These are phyloP conservation scores for Carex myosuroides DNA, from an alignment of 176 grass and related monocot species.

Conservation along the genomic window DNA sequence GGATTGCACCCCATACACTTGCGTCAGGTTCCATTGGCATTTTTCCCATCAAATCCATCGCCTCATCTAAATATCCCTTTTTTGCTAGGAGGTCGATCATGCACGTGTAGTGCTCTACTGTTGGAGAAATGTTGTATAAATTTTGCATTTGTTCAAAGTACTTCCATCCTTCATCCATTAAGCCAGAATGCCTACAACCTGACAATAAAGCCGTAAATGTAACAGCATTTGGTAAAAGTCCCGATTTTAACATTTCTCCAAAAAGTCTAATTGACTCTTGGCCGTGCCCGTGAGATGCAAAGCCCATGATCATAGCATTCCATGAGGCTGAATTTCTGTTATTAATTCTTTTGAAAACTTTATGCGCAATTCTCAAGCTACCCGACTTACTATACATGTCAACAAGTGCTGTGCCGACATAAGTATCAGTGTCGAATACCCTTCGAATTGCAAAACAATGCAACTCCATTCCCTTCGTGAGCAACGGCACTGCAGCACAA, in stretches of 20 bases:
- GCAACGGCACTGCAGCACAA: conserved; percentile 45
- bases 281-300: conserved; percentile 49
- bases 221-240: conserved; percentile 48
- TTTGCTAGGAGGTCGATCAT: conserved; percentile 83
- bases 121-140: conserved; percentile 40
- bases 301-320: conserved; percentile 73
- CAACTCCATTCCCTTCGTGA: conserved; percentile 67
- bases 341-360: conserved; percentile 34
- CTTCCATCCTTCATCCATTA: conserved; percentile 62
- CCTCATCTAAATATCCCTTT: conserved; percentile 73
- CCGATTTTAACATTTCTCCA: conserved; percentile 44
- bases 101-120: conserved; percentile 65
- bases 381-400: conserved; percentile 76
- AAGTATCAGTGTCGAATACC: conserved; percentile 34
- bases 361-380: conserved; percentile 32
- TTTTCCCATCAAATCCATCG: conserved; percentile 51
- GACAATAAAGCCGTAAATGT: conserved; percentile 81
- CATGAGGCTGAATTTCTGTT: conserved; percentile 61
- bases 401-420: conserved; percentile 47
- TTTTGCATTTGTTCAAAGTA: conserved; percentile 66
- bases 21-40: conserved; percentile 43
- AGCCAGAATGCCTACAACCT: conserved; percentile 56
- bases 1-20: conserved; percentile 64
- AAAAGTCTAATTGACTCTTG: conserved; percentile 43
- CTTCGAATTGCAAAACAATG: conserved; percentile 50